These are phyloP conservation scores for Coniella vitis DNA, from an alignment of 2,329 filamentous ascomycete species.

Conservation along the genomic window DNA sequence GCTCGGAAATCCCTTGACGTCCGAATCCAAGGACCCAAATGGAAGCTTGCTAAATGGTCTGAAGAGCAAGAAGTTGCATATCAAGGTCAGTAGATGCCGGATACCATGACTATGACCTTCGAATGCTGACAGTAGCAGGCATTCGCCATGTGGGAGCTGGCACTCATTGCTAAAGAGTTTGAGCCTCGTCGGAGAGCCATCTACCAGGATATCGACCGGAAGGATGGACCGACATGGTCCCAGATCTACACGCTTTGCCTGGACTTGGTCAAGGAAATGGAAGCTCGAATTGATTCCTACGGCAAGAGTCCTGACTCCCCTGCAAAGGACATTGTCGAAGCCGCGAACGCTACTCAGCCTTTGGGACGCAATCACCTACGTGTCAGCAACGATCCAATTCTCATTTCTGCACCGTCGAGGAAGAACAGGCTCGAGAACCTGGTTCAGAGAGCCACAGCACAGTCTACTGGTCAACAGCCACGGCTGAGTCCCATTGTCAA, in stretches of 20 bases:
- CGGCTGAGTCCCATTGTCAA: constrained; percentile 45
- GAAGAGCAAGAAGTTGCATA: constrained; percentile 72
- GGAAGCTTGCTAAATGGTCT: constrained; percentile 80
- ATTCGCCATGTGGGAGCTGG: constrained; percentile 89
- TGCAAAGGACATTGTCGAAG: constrained; percentile 30
- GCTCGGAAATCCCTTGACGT: constrained; percentile 74
- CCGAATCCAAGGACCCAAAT: constrained; percentile 84
- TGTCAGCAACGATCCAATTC: constrained; percentile 32
- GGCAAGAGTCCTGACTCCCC: constrained; percentile 36
- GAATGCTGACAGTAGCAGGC: constrained; percentile 37
- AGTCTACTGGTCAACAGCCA: constrained; percentile 42
- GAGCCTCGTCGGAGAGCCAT: constrained; percentile 72
- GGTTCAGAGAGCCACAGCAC: constrained; percentile 33
- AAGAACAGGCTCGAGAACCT: constrained; percentile 40
- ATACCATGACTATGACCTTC: background rate
- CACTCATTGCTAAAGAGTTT: constrained; percentile 69
- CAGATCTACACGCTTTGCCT: constrained; percentile 69
- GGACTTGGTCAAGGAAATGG: constrained; percentile 60
- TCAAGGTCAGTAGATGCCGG: constrained; percentile 47
- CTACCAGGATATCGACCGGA: constrained; percentile 80
- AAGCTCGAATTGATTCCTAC: constrained; percentile 57
- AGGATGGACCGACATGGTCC: constrained; percentile 72
- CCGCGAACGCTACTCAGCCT: constrained; percentile 29
- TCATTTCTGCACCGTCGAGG: constrained; percentile 31
- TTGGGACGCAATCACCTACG: background rate